Evolutionary conservation across 352 stramenopile species (phyloP).

Genomic region (Aphanomyces invadans): DNA sequence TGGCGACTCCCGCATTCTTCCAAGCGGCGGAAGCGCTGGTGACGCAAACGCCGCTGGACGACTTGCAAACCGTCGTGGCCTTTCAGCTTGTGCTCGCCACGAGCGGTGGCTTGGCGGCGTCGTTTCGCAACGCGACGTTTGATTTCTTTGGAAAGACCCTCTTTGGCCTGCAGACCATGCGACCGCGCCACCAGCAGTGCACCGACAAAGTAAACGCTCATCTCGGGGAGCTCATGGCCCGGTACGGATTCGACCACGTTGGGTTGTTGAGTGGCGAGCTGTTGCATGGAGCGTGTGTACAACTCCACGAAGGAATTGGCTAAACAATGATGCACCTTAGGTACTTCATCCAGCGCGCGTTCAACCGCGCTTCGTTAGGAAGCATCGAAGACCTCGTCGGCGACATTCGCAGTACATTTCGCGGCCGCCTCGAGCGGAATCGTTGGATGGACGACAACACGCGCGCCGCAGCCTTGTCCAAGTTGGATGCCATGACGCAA

Average conservation of each 20-base stretch:
- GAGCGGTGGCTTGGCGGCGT: slow-evolving; percentile 37
- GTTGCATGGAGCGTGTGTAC: too few species aligned
- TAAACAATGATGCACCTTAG: too few species aligned
- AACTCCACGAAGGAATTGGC: too few species aligned
- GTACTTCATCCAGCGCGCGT: slow-evolving; percentile 16
- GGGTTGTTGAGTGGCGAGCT: too few species aligned
- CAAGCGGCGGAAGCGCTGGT: slow-evolving; percentile 43
- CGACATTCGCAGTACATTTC: slow-evolving; percentile 8
- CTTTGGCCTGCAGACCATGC: slow-evolving; percentile 71
- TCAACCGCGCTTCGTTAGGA: background rate
- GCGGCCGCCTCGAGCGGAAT: background rate
- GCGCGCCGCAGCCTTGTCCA: background rate
- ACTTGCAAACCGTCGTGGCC: slow-evolving; percentile 40
- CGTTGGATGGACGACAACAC: slow-evolving; percentile 20
- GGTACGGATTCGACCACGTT: background rate
- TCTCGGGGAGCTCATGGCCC: slow-evolving; percentile 47
- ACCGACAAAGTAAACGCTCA: slow-evolving; percentile 57
- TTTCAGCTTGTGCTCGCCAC: slow-evolving; percentile 50
- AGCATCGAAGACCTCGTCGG: slow-evolving; percentile 4
- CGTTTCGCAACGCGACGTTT: slow-evolving; percentile 86
- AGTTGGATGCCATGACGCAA: slow-evolving; percentile 10
- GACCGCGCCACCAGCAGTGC: slow-evolving; percentile 87
- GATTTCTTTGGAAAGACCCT: slow-evolving; percentile 80
- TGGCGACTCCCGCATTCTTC: slow-evolving; percentile 58
- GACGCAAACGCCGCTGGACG: slow-evolving; percentile 33